Conservation (phyloP, 1,284 basidiomycete genomes). For the Ceratobasidium sp. region DNA sequence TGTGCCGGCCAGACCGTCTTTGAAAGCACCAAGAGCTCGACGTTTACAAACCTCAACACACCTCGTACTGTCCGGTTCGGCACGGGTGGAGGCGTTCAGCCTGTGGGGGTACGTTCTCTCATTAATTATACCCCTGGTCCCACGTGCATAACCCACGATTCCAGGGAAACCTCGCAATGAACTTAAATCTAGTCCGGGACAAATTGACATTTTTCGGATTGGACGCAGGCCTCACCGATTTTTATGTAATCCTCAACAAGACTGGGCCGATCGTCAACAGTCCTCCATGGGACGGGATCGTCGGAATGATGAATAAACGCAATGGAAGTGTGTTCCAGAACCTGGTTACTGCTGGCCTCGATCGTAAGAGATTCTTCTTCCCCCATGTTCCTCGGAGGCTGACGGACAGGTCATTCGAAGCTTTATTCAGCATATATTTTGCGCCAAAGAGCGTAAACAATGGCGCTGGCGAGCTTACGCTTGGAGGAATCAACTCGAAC, state of each 20-base stretch:
- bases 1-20: constrained; percentile 58
- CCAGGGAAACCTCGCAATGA: constrained; percentile 53
- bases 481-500: constrained; percentile 60
- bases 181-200: constrained; percentile 54
- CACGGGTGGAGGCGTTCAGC: constrained; percentile 63
- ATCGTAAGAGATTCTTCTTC: constrained; percentile 51
- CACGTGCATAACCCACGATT: neutral
- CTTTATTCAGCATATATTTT: constrained; percentile 60
- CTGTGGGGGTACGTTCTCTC: constrained; percentile 51
- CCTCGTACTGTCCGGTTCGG: constrained; percentile 56
- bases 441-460: constrained; percentile 57
- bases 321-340: constrained; percentile 53
- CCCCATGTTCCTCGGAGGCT: neutral
- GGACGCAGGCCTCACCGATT: constrained; percentile 48
- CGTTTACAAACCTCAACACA: constrained; percentile 55
- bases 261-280: constrained; percentile 57
- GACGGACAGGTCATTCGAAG: constrained; percentile 45
- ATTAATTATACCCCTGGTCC: constrained; percentile 2
- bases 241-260: constrained; percentile 60
- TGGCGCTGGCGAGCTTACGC: constrained; percentile 61
- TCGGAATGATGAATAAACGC: constrained; percentile 29
- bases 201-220: constrained; percentile 57
- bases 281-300: constrained; percentile 54
- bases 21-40: constrained; percentile 57
- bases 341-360: constrained; percentile 57